phyloP scores from a whole-genome alignment of 371 early-diverging fungal species.

The Mucor velutinosus region DNA sequence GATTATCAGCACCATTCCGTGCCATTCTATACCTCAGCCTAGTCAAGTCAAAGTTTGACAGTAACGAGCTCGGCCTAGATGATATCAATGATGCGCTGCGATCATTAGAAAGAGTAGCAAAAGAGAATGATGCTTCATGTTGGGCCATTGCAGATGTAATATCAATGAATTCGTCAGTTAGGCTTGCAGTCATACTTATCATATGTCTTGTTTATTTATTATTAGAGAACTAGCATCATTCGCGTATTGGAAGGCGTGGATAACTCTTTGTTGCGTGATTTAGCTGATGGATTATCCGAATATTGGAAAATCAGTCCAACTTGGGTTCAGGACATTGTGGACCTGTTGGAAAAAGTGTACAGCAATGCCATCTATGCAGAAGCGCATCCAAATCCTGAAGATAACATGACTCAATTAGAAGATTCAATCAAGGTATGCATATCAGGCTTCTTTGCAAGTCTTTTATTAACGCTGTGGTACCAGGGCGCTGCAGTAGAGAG shows the following conservation, averaged over 20 bases:
- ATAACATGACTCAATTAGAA: slow-evolving; percentile 22
- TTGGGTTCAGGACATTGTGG: slow-evolving; percentile 26
- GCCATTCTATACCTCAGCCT: slow-evolving; percentile 59
- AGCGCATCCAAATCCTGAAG: slow-evolving; percentile 17
- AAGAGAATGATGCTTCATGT: slow-evolving; percentile 23
- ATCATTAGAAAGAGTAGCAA: slow-evolving; percentile 28
- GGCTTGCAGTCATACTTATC: neutral
- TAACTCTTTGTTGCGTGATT: slow-evolving; percentile 14
- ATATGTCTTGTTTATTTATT: neutral
- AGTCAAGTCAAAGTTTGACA: slow-evolving; percentile 45
- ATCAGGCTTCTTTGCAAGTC: too few relatives aligned
- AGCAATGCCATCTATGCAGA: slow-evolving; percentile 26
- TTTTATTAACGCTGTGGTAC: neutral
- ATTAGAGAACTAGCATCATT: slow-evolving; percentile 1
- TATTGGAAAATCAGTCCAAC: slow-evolving; percentile 36
- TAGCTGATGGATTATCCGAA: slow-evolving; percentile 25
- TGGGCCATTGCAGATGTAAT: slow-evolving; percentile 47
- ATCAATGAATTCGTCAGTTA: neutral
- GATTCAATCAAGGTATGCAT: slow-evolving; percentile 31
- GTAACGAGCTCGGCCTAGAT: slow-evolving; percentile 33
- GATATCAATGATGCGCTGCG: slow-evolving; percentile 40
- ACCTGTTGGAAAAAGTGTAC: slow-evolving; percentile 27
- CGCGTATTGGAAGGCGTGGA: slow-evolving; percentile 25
- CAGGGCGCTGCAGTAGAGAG: slow-evolving; percentile 37
- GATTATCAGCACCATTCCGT: slow-evolving; percentile 59